Evolutionary conservation across 345 rosid genomes (phyloP).

Genomic region (Raphanus raphanistrum): DNA sequence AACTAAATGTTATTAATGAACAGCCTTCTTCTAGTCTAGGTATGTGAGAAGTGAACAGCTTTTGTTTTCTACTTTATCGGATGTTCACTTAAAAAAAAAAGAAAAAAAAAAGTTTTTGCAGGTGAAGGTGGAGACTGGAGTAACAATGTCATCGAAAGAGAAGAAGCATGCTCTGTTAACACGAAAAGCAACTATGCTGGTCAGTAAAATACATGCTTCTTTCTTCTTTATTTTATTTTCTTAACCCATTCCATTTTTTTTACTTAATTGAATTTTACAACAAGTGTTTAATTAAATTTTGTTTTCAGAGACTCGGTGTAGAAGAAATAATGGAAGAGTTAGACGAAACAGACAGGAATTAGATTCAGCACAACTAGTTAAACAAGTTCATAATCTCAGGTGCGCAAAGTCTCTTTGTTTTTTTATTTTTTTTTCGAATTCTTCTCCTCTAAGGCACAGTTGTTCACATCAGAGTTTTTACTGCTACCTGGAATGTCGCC

Average conservation of each 20-base stretch:
- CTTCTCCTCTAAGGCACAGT: not conserved
- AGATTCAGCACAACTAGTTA: constrained; percentile 55
- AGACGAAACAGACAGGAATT: constrained; percentile 59
- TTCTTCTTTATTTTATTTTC: not conserved
- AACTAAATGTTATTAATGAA: not conserved
- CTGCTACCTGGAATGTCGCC: constrained; percentile 99
- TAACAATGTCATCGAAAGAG: constrained; percentile 64
- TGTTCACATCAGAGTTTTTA: constrained; percentile 60
- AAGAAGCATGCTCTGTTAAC: constrained; percentile 77
- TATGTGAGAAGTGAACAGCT: constrained; percentile 54
- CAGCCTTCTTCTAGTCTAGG: not conserved
- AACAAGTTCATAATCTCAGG: constrained; percentile 69
- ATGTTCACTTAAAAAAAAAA: constrained; percentile 23
- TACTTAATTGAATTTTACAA: not conserved
- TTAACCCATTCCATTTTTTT: not conserved
- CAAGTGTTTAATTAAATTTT: not conserved
- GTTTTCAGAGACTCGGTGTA: constrained; percentile 52
- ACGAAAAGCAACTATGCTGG: constrained; percentile 76
- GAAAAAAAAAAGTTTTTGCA: constrained; percentile 46
- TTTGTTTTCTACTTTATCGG: constrained; percentile 29
- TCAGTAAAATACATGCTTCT: constrained; percentile 39
- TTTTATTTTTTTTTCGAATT: not conserved
- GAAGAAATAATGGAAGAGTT: constrained; percentile 53
- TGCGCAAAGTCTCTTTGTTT: not conserved
- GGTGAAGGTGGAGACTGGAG: constrained; percentile 79